Base-by-base conservation (phyloP, 2,329 filamentous ascomycete genomes). In the Mollisia scopiformis region DNA sequence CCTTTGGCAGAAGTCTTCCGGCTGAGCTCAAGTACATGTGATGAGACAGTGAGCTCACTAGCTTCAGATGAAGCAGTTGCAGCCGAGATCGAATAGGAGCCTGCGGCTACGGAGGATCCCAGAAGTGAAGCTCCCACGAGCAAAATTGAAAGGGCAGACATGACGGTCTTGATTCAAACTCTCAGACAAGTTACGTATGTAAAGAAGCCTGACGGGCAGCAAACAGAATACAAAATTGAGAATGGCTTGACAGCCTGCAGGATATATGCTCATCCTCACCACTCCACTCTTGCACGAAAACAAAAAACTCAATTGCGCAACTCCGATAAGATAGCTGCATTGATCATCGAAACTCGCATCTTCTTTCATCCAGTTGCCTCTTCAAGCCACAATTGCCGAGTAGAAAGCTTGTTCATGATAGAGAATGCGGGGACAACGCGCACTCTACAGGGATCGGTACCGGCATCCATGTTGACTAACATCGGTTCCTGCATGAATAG, bases 1-100 rank as follows among this genome's bases (percentile, higher is more conserved):
- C 51, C 51, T 30, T 39, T 59, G n/a, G 39, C 51, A 27, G 51
- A 55, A 14, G 37, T 41, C 41, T 49, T 55, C 21, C 51, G 28
- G 27, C 21, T 55, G 11, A 59, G 43, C 30, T 51, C 43, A 23
- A 59, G 57, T 13, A 59, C 51, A 39, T 59, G 19, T 19, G 57
- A 59, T 2, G 57, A 59, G 6, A 28, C 7, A 16, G 39, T 37
- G 23, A 55, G 19, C 30, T 27, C 21, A 14, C 27, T 54, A 16
- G 49, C 30, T 47, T n/a, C 28, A 8, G 33, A 28, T 1, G 30
- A 49, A 28, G 50, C 16, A 3, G 6, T 23, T 33, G 27, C 19
- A 23, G 54, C 5, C 8, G 39, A 16, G 11, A 46, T 16, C 11
- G 54, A 30, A 21, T 47, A 31, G 30, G 25, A 35, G 8, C 27